A percentile compares a stretch with the other conserved stretches of the same genome.
Evolutionary conservation across 306 rosid genomes (phyloP).

Genomic region (Acacia confusa): DNA sequence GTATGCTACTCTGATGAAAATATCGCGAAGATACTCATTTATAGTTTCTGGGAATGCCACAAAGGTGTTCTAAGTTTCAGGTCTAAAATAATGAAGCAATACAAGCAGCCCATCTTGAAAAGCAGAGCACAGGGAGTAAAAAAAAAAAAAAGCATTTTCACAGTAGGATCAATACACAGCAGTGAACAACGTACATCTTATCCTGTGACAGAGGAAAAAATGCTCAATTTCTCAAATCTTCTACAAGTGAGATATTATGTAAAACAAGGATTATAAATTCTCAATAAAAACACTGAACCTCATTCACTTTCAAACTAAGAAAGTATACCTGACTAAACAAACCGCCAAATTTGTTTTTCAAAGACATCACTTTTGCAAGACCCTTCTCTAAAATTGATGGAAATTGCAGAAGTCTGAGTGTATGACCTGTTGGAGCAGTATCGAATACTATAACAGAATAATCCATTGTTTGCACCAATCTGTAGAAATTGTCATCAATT

Average conservation of each 20-base stretch:
- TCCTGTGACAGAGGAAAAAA: not conserved
- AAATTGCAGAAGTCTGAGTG: constrained; percentile 91
- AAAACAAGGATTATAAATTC: not conserved
- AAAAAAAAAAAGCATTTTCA: not conserved
- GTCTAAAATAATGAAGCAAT: constrained; percentile 19
- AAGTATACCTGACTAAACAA: constrained; percentile 75
- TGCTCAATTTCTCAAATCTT: not conserved
- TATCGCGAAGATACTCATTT: constrained; percentile 1
- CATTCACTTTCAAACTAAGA: constrained; percentile 17
- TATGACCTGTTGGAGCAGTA: constrained; percentile 99
- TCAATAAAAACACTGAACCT: constrained; percentile 7
- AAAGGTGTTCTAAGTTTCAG: not conserved
- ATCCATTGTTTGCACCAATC: constrained; percentile 99
- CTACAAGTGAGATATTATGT: not conserved
- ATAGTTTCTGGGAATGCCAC: constrained; percentile 10
- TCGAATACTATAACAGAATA: constrained; percentile 96
- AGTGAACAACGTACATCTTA: not conserved
- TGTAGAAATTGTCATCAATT: constrained; percentile 37
- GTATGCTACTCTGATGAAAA: not conserved
- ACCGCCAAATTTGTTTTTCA: constrained; percentile 95
- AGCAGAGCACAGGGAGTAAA: not conserved
- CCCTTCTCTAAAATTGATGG: constrained; percentile 97
- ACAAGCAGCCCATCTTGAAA: constrained; percentile 18
- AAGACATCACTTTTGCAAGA: constrained; percentile 87
- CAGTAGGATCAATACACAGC: not conserved